Conservation (phyloP, 2,329 filamentous ascomycete genomes). For the Metarhizium rileyi region DNA sequence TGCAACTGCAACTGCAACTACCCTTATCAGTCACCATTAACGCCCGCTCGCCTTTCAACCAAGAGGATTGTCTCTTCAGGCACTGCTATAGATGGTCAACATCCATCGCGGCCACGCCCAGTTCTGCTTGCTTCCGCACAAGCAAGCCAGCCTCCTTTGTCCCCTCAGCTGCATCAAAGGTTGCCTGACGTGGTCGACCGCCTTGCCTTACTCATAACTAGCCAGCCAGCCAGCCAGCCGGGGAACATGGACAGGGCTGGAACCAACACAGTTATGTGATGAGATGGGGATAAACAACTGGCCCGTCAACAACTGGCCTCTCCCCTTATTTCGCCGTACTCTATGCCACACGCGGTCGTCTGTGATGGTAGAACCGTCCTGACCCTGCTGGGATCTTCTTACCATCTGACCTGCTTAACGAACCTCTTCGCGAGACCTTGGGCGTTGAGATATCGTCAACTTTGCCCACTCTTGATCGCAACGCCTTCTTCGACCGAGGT, state of each 20-base stretch:
- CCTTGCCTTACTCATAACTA: background rate
- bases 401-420: background rate
- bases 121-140: background rate
- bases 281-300: background rate
- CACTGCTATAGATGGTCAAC: background rate
- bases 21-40: background rate
- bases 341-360: background rate
- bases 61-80: background rate
- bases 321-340: background rate
- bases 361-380: background rate
- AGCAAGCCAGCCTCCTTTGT: background rate
- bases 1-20: background rate
- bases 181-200: background rate
- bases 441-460: background rate
- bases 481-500: background rate
- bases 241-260: background rate
- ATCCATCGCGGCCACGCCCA: background rate
- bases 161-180: background rate
- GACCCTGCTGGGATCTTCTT: background rate
- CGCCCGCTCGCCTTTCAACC: background rate
- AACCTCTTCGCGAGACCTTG: background rate
- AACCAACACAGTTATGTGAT: background rate
- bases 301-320: background rate
- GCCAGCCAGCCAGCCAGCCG: background rate
- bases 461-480: background rate